phyloP scores from a whole-genome alignment of 352 stramenopile genomes.

The Phytophthora rubi region DNA sequence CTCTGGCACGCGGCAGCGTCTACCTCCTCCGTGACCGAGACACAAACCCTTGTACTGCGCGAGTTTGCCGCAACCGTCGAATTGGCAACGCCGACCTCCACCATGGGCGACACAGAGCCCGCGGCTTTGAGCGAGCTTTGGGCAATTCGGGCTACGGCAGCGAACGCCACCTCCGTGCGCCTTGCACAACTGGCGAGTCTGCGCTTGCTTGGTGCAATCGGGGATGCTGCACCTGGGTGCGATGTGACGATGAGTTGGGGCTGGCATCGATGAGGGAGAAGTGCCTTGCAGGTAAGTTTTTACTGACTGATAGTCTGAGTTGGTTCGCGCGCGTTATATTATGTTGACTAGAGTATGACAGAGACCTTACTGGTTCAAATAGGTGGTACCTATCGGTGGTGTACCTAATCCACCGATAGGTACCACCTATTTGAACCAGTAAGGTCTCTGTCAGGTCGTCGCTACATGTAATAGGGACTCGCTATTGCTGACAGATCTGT shows the following conservation, averaged over 20 bases:
- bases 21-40: constrained; percentile 69
- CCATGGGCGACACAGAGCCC: constrained; percentile 72
- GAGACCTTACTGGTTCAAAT: too few species aligned
- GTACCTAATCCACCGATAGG: too few species aligned
- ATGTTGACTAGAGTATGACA: too few species aligned
- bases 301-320: too few species aligned
- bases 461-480: too few species aligned
- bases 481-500: too few species aligned
- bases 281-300: too few species aligned
- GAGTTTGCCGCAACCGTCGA: constrained; percentile 60
- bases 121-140: constrained; percentile 69
- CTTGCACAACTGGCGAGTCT: constrained; percentile 70
- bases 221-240: constrained; percentile 54
- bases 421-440: too few species aligned
- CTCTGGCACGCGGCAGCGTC: constrained; percentile 52
- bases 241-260: background rate
- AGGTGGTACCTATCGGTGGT: too few species aligned
- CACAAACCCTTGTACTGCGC: constrained; percentile 72
- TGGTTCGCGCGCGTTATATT: too few species aligned
- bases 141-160: constrained; percentile 62
- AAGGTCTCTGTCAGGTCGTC: too few species aligned
- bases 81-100: constrained; percentile 60
- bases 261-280: too few species aligned
- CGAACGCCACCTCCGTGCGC: constrained; percentile 73
- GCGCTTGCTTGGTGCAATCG: constrained; percentile 68